phyloP scores from a whole-genome alignment of 768 basidiomycete species.

The Trametes sanguinea region DNA sequence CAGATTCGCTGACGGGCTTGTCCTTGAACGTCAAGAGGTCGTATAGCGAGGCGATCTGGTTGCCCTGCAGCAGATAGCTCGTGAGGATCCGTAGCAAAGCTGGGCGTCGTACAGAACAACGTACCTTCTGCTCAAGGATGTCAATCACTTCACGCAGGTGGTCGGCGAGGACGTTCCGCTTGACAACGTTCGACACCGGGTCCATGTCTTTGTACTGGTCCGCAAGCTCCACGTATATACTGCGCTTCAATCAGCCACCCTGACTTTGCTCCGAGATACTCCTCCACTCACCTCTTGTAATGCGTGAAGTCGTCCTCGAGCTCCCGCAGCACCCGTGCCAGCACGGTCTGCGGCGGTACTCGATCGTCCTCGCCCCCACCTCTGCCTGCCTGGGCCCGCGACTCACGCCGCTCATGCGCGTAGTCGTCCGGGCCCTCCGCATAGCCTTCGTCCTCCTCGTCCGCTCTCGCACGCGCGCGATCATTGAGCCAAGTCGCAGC shows the following conservation, averaged over 20 bases:
- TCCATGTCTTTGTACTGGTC: conserved; percentile 94
- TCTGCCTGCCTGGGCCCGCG: neutral
- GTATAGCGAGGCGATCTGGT: conserved; percentile 92
- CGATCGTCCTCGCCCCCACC: conserved; percentile 31
- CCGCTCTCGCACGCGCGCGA: conserved; percentile 9
- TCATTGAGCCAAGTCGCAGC: conserved; percentile 30
- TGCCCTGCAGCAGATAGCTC: conserved; percentile 56
- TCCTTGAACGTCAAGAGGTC: conserved; percentile 80
- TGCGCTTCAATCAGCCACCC: conserved; percentile 32
- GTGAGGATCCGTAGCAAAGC: neutral
- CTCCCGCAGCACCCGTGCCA: conserved; percentile 79
- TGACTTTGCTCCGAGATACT: neutral
- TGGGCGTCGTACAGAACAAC: neutral
- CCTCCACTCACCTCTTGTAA: conserved; percentile 76
- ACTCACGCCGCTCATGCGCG: conserved; percentile 26
- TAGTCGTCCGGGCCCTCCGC: conserved; percentile 45
- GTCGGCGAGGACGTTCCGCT: conserved; percentile 82
- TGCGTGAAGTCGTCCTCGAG: conserved; percentile 95
- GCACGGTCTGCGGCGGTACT: conserved; percentile 85
- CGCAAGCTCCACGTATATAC: conserved; percentile 87
- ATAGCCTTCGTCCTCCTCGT: conserved; percentile 50
- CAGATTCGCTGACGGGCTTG: conserved; percentile 41
- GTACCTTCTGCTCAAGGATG: conserved; percentile 86
- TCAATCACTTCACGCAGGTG: conserved; percentile 93
- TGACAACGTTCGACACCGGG: conserved; percentile 75